A percentile compares a stretch with the other conserved stretches of the same genome.
phyloP scores from a whole-genome alignment of 1,284 basidiomycete species.

The Pseudozyma pruni region DNA sequence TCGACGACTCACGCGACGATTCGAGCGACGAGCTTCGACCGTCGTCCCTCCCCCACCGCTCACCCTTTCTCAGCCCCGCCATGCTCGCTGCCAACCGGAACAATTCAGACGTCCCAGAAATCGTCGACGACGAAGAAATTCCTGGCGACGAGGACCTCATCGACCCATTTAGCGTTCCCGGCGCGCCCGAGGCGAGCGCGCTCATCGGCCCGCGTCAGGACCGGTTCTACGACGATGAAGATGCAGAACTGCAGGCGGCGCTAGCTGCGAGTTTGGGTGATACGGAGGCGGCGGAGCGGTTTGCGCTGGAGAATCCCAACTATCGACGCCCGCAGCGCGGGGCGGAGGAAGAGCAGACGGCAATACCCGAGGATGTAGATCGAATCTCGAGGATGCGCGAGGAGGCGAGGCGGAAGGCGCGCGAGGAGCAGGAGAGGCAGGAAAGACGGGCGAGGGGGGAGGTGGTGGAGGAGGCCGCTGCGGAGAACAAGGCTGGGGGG shows the following conservation, averaged over 20 bases:
- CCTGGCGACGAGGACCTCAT: slow-evolving; percentile 41
- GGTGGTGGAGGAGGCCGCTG: slow-evolving; percentile 3
- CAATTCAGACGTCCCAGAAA: slow-evolving; percentile 48
- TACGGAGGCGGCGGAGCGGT: slow-evolving; percentile 25
- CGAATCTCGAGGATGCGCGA: slow-evolving; percentile 53
- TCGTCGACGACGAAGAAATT: slow-evolving; percentile 40
- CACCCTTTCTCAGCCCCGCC: slow-evolving; percentile 45
- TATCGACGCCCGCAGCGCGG: background rate
- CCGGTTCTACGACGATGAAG: slow-evolving; percentile 60
- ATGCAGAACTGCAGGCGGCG: slow-evolving; percentile 61
- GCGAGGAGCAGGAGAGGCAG: slow-evolving; percentile 39
- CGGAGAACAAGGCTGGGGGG: background rate
- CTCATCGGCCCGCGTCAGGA: slow-evolving; percentile 44
- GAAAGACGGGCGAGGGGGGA: slow-evolving; percentile 37
- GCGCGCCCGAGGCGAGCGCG: slow-evolving; percentile 47
- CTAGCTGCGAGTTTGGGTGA: slow-evolving; percentile 57
- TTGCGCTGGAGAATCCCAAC: slow-evolving; percentile 19
- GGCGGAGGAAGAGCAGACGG: slow-evolving; percentile 20
- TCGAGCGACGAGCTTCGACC: slow-evolving; percentile 30
- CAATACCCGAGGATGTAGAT: slow-evolving; percentile 54
- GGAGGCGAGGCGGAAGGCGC: slow-evolving; percentile 44
- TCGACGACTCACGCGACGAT: slow-evolving; percentile 34
- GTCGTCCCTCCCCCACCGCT: slow-evolving; percentile 27
- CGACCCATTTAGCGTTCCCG: slow-evolving; percentile 44
- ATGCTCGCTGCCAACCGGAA: slow-evolving; percentile 42